Percentiles rank a stretch among this genome's conserved stretches.
phyloP scores from a whole-genome alignment of 2,329 filamentous ascomycete genomes.

The Grosmannia serpens region DNA sequence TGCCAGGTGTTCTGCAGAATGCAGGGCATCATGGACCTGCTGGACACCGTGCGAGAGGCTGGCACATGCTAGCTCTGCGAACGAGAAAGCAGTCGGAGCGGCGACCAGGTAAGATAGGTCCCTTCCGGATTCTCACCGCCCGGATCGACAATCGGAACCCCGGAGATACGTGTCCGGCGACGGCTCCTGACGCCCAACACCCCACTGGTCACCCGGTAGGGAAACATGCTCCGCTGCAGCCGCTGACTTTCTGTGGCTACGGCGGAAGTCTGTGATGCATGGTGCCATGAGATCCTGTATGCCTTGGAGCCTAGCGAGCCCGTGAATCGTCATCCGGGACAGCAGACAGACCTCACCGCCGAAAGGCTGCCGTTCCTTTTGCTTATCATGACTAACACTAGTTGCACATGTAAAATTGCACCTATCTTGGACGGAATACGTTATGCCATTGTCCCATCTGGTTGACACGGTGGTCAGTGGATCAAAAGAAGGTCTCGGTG shows the following conservation, averaged over 20 bases:
- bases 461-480: background rate
- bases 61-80: background rate
- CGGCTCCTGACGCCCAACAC: background rate
- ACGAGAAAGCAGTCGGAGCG: background rate
- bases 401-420: too few relatives aligned
- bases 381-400: background rate
- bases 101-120: background rate
- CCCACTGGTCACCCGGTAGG: background rate
- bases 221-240: background rate
- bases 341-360: background rate
- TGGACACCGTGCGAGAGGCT: background rate
- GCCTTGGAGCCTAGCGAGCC: background rate
- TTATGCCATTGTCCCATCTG: background rate
- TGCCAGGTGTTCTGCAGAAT: background rate
- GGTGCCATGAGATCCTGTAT: background rate
- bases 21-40: background rate
- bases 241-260: background rate
- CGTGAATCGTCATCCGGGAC: background rate
- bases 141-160: background rate
- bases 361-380: background rate
- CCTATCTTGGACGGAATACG: background rate
- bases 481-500: background rate
- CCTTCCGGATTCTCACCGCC: background rate
- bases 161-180: background rate
- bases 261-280: background rate